Percentiles rank a stretch among this genome's conserved stretches.
Conservation (phyloP, 352 stramenopile species). For the Phytophthora colocasiae region DNA sequence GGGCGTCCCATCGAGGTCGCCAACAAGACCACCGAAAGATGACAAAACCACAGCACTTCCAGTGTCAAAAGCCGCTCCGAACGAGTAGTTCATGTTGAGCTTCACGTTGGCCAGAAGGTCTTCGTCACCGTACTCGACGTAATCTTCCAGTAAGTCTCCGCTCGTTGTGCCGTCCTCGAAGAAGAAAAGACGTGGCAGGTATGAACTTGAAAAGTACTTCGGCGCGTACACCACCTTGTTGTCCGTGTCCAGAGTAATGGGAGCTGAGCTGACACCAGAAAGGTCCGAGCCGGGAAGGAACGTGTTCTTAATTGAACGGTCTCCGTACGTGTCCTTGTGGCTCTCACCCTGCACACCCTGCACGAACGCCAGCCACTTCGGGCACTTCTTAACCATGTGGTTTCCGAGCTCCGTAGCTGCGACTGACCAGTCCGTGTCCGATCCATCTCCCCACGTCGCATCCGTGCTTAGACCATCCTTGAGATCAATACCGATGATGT, state of each 20-base stretch:
- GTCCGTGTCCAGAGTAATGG: conserved; percentile 64
- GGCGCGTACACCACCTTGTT: conserved; percentile 87
- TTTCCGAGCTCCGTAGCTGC: conserved; percentile 75
- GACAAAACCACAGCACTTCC: conserved; percentile 76
- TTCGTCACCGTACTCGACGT: conserved; percentile 61
- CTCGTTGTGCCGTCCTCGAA: conserved; percentile 57
- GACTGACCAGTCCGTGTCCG: conserved; percentile 77
- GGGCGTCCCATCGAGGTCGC: conserved; percentile 56
- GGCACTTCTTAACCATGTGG: conserved; percentile 69
- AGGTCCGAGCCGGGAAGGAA: conserved; percentile 79
- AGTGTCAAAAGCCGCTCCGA: conserved; percentile 63
- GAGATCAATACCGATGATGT: conserved; percentile 87
- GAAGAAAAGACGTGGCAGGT: conserved; percentile 68
- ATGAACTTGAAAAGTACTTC: conserved; percentile 80
- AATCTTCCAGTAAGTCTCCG: conserved; percentile 70
- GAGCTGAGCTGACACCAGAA: conserved; percentile 43
- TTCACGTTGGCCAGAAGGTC: conserved; percentile 72
- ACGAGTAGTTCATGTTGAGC: conserved; percentile 87
- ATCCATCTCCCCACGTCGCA: conserved; percentile 79
- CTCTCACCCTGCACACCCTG: conserved; percentile 73
- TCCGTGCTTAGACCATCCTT: conserved; percentile 73
- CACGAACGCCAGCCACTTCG: conserved; percentile 82
- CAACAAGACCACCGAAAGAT: conserved; percentile 83
- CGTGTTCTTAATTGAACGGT: conserved; percentile 66
- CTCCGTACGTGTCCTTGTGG: conserved; percentile 72